phyloP scores from a whole-genome alignment of 2,329 filamentous ascomycete species.

The Colletotrichum ledebouriae region DNA sequence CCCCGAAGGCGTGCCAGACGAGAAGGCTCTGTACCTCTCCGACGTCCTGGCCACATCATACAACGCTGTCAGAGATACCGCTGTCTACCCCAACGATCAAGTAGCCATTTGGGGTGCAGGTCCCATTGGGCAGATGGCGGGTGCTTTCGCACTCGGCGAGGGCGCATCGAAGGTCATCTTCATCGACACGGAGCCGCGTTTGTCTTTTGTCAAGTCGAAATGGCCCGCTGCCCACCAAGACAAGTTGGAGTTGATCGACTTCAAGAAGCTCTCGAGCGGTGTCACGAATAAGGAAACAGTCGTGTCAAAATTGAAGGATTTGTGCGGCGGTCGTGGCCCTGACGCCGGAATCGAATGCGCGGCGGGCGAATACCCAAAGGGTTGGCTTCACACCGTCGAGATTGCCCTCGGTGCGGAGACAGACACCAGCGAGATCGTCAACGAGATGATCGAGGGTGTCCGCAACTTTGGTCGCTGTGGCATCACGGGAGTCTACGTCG shows the following conservation, averaged over 20 bases:
- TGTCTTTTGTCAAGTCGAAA: constrained; percentile 76
- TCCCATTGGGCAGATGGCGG: constrained; percentile 88
- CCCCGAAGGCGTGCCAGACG: constrained; percentile 84
- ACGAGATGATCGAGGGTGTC: constrained; percentile 84
- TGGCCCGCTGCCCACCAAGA: constrained; percentile 63
- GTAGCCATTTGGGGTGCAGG: constrained; percentile 90
- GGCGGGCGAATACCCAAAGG: constrained; percentile 72
- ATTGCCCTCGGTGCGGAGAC: constrained; percentile 79
- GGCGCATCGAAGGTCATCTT: constrained; percentile 83
- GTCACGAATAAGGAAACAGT: constrained; percentile 73
- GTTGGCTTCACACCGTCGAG: constrained; percentile 71
- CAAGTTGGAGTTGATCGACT: constrained; percentile 79
- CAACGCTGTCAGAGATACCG: constrained; percentile 86
- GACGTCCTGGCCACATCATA: constrained; percentile 86
- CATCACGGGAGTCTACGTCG: constrained; percentile 79
- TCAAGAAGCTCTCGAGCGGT: constrained; percentile 68
- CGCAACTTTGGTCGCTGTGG: constrained; percentile 80
- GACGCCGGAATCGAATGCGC: constrained; percentile 80
- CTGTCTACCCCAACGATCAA: constrained; percentile 80
- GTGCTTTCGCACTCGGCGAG: constrained; percentile 79
- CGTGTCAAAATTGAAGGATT: constrained; percentile 78
- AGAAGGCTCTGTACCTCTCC: constrained; percentile 83
- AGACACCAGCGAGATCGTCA: constrained; percentile 84
- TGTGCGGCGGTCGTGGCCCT: constrained; percentile 78
- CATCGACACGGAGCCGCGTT: constrained; percentile 79